Evolutionary conservation across 1,284 basidiomycete genomes (phyloP).

Genomic region (Ustilago nuda): DNA sequence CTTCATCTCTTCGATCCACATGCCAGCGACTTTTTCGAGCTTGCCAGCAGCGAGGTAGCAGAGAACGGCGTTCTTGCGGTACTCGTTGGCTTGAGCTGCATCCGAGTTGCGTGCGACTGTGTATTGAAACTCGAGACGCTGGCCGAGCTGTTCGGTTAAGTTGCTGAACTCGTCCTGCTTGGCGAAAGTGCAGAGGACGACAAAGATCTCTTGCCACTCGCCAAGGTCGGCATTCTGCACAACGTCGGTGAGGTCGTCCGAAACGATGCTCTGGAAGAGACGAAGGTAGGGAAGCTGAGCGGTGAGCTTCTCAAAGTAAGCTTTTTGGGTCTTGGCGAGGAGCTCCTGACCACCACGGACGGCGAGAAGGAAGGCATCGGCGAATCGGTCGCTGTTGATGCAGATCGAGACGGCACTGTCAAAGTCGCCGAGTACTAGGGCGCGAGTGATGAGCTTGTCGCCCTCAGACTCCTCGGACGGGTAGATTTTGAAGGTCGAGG

Average conservation of each 20-base stretch:
- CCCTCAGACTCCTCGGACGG: constrained; percentile 87
- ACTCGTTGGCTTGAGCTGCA: constrained; percentile 72
- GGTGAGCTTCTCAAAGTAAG: constrained; percentile 88
- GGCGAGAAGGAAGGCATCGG: constrained; percentile 92
- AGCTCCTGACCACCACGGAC: constrained; percentile 90
- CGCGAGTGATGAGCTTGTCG: constrained; percentile 89
- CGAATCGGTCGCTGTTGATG: constrained; percentile 87
- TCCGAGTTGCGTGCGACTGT: constrained; percentile 68
- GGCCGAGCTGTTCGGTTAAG: constrained; percentile 90
- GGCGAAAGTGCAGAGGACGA: constrained; percentile 95
- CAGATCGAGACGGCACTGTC: constrained; percentile 91
- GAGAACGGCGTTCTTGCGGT: constrained; percentile 88
- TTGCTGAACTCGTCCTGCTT: constrained; percentile 83
- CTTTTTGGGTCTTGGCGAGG: constrained; percentile 88
- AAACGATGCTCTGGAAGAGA: constrained; percentile 93
- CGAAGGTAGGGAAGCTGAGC: constrained; percentile 86
- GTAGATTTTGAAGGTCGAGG: constrained; percentile 89
- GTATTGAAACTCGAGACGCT: constrained; percentile 86
- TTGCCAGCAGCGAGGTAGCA: constrained; percentile 87
- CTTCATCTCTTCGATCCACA: constrained; percentile 90
- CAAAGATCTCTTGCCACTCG: constrained; percentile 98
- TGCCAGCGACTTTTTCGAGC: constrained; percentile 87
- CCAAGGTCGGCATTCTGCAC: constrained; percentile 93
- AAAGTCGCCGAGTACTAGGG: constrained; percentile 94
- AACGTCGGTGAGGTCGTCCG: constrained; percentile 89